Evolutionary conservation across 192 early-diverging fungal genomes (phyloP), one percentile per base, ranked within the genome.

Genomic region (Backusella sp.): DNA sequence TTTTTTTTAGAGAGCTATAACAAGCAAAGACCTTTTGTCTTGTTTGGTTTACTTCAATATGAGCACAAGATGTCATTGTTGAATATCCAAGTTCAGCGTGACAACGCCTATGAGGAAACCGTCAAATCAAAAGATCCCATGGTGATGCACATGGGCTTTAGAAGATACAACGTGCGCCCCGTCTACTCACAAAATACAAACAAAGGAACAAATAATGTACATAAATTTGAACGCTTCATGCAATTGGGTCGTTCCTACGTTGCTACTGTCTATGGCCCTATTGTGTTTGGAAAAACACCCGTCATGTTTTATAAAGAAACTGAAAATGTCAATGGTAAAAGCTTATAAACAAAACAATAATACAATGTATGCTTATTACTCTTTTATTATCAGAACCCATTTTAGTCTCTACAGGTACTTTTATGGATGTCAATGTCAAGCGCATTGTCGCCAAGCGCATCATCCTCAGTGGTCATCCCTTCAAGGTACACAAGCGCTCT

Each of bases 371-470:
- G 32, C 30, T 56, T 70, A 21, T 56, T 56, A 9, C 28, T 19
- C 42, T 39, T 39, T 70, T 41, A 42, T 68, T 62, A 19, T 14
- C 73, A 82, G 85, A 80, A 19, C 88, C 91, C 6, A 86, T 82
- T 37, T 81, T 97, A 53, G 89, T 99, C 0, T 96, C 89, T 56
- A 93, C 92, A 35, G 98, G 98, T 68, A 85, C 85, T 15, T 85
- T 96, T 67, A 77, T 92, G 73, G 89, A 93, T 70, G 88, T 88
- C 34, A 89, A 95, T 79, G 92, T 92, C 66, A 82, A 90, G 72
- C 92, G 98, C 30, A 96, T 99, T 79, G 85, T 98, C 71, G 95
- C 97, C 78, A 99, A 98, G 84, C 93, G 97, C 46, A 91, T 98
- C 36, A 88, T 97, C 49, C 89, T 99, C 41, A 97, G 96, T 1